These are phyloP conservation scores for Tricholoma sp. DNA, from an alignment of 768 basidiomycete species.

Conservation along the genomic window DNA sequence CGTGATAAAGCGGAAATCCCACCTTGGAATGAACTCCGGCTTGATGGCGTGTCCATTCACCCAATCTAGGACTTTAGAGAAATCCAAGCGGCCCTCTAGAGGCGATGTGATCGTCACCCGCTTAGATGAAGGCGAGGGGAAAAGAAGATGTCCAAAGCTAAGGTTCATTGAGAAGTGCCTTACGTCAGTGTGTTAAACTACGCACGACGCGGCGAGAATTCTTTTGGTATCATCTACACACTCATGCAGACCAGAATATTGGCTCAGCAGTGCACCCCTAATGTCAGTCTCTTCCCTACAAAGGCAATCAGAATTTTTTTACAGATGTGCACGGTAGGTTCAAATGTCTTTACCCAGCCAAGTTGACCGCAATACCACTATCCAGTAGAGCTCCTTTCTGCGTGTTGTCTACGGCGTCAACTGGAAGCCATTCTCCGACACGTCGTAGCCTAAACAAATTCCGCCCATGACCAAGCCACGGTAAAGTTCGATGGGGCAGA, in stretches of 20 bases:
- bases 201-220: conserved; percentile 38
- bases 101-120: conserved; percentile 42
- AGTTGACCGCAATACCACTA: conserved; percentile 23
- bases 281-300: conserved; percentile 6
- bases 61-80: conserved; percentile 44
- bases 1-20: conserved; percentile 2
- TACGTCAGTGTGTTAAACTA: conserved; percentile 1
- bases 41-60: conserved; percentile 24
- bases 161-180: not conserved
- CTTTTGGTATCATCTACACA: conserved; percentile 9
- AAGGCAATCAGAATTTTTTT: not conserved
- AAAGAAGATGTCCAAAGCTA: conserved; percentile 61
- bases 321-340: not conserved
- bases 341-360: conserved; percentile 29
- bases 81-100: conserved; percentile 33
- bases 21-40: conserved; percentile 52
- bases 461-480: conserved; percentile 40
- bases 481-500: conserved; percentile 40
- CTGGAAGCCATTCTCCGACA: conserved; percentile 55
- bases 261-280: conserved; percentile 6
- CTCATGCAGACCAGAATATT: not conserved
- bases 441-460: conserved; percentile 56
- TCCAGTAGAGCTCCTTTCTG: conserved; percentile 34
- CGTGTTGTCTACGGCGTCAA: conserved; percentile 27
- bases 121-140: conserved; percentile 31